Evolutionary conservation across 192 early-diverging fungal genomes (phyloP), one percentile per base, ranked within the genome.

Genomic region (Funneliformis geosporum): DNA sequence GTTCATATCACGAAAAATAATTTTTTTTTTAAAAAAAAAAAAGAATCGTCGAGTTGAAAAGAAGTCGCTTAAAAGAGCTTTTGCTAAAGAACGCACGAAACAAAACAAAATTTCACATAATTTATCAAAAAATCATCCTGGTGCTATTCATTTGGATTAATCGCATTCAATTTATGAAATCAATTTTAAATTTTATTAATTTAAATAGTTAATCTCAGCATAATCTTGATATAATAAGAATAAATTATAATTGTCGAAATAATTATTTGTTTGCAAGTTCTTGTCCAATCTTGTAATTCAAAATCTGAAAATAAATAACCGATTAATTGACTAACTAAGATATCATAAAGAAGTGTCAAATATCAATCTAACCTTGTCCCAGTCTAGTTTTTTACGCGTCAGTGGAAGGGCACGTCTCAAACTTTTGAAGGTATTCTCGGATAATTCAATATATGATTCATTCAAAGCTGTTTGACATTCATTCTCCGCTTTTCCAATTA

Each of bases 331-430:
- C n/a, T n/a, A n/a, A n/a, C n/a, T n/a, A n/a, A 46, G 4, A 44
- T 33, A 38, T 50, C 5, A 59, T 60, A 25, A 46, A 14, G 12
- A 60, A 25, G 4, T 21, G 25, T 14, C 5, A 39, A 59, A 12
- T 55, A 28, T 59, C 0, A 18, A 33, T 23, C 73, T 27, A 59
- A 83, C 84, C 82, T 95, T 94, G 82, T 95, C 91, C 96, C 97
- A 99, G 80, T 99, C 95, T 42, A 99, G 85, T 84, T 96, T 97
- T 77, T 90, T 94, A 55, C 95, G 88, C 4, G 96, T 99, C 66
- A 96, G 88, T 12, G 98, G 98, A 66, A 99, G 82, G 16, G 93
- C 92, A 62, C 96, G 89, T 64, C 98, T 91, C 70, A 99, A 86
- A 5, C 92, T 88, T 82, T 95, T 98, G 85, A 99, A 99, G 0